Base-by-base conservation (phyloP, 2,329 filamentous ascomycete genomes). In the Monosporascus sp. region DNA sequence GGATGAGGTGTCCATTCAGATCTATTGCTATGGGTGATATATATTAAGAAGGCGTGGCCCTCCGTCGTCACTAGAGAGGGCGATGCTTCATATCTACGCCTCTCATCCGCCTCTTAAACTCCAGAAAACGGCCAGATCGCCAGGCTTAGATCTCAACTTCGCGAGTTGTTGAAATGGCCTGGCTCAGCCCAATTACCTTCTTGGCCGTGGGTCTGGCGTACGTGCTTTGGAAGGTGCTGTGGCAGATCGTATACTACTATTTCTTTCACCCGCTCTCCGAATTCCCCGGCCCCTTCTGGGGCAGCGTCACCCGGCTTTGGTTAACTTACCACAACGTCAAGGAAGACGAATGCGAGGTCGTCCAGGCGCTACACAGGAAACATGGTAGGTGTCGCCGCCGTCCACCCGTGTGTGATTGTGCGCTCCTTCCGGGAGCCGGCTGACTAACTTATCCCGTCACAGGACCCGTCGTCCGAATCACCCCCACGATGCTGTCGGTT, bases 271-370 rank as follows among this genome's bases (percentile, higher is more conserved):
- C 79, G 11, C 66, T 83, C 5, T 64, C 72, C 18, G 69, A 71
- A 35, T 82, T 80, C 56, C 79, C 79, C 0, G 80, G 80, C 3
- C 76, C 77, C 1, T 82, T 81, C 59, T 80, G 76, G 75, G 78
- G 69, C 25, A 73, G 71, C 49, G 75, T 81, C 17, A 81, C 78
- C n/a, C 64, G 74, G 46, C 66, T 82, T 9, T 82, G 77, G 75
- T 74, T 81, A 50, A 72, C 76, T 47, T 79, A 74, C 58, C 76
- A 81, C 63, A 78, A 77, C 54, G 50, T 77, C 25, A 71, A 70
- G 43, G 74, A 69, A 48, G 74, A 75, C 22, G 77, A 81, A 60
- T 68, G 71, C 48, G 60, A 72, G 44, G 64, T 71, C 1, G 67
- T 73, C 31, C 65, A 70, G 53, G 69, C 68, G 1, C 61, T 80